These are phyloP conservation scores for Colletotrichum sp. DNA, from an alignment of 2,329 filamentous ascomycete genomes.

Conservation along the genomic window DNA sequence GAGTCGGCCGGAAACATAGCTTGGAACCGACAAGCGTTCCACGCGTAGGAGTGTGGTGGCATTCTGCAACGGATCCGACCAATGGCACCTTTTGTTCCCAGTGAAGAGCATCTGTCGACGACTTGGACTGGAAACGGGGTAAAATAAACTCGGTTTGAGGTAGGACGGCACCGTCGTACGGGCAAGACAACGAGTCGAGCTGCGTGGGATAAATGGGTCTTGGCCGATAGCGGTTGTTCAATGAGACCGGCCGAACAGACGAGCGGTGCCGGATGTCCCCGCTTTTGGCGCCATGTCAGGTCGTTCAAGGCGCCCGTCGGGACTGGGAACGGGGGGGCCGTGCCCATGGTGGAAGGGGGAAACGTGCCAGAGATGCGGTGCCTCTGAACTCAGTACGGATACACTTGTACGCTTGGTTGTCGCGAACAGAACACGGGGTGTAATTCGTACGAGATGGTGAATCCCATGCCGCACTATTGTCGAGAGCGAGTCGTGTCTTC, in stretches of 20 bases:
- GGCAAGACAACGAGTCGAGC: background rate
- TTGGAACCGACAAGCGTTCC: background rate
- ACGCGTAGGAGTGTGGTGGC: background rate
- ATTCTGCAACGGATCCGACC: background rate
- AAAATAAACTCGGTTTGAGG: background rate
- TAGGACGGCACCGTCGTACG: background rate
- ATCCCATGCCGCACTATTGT: background rate
- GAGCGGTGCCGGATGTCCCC: conserved; percentile 12
- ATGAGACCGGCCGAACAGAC: background rate
- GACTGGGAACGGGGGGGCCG: conserved; percentile 9
- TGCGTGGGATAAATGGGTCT: background rate
- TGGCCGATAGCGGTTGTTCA: conserved; percentile 10
- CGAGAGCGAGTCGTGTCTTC: background rate
- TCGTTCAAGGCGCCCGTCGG: background rate
- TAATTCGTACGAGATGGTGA: background rate
- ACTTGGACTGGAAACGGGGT: background rate
- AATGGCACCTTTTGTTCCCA: background rate
- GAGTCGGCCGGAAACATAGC: background rate
- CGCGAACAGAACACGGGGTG: background rate
- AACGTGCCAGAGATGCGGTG: background rate
- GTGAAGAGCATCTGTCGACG: background rate
- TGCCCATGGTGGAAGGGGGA: background rate
- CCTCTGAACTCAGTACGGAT: background rate
- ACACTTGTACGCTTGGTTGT: background rate
- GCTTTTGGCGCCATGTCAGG: background rate